Conservation (phyloP, 495 filamentous ascomycete species). For the Penicillium cinerascens region DNA sequence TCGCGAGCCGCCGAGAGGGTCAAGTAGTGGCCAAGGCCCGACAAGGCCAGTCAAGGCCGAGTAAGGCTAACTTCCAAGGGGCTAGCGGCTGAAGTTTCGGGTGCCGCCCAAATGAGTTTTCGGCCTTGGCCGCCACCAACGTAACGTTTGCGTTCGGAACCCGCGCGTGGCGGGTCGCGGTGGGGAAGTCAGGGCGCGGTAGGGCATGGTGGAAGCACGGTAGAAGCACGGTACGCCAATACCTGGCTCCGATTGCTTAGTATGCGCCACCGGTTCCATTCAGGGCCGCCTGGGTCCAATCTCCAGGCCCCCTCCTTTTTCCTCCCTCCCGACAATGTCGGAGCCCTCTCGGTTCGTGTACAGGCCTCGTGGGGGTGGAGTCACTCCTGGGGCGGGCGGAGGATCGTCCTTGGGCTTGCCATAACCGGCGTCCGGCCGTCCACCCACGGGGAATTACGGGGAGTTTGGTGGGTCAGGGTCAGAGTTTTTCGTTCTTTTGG, state of each 20-base stretch:
- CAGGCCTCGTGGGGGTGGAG: slow-evolving; percentile 9
- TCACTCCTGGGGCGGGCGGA: slow-evolving; percentile 2
- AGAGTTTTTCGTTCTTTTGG: slow-evolving; percentile 6
- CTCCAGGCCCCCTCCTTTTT: background rate
- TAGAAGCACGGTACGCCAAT: background rate
- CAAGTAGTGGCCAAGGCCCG: background rate
- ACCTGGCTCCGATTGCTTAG: slow-evolving; percentile 1
- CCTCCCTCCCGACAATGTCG: slow-evolving; percentile 4
- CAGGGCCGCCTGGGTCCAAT: background rate
- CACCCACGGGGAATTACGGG: slow-evolving; percentile 21
- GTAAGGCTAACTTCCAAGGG: background rate
- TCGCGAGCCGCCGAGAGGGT: slow-evolving; percentile 11
- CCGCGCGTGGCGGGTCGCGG: slow-evolving; percentile 7
- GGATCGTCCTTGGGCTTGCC: slow-evolving; percentile 11
- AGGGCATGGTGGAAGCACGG: too few species aligned
- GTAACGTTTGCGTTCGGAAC: slow-evolving; percentile 2
- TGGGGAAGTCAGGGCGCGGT: background rate
- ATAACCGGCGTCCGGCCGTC: slow-evolving; percentile 5
- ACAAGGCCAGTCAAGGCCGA: background rate
- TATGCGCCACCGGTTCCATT: slow-evolving; percentile 5
- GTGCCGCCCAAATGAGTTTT: background rate
- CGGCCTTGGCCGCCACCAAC: slow-evolving; percentile 13
- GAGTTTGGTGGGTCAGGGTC: slow-evolving; percentile 11
- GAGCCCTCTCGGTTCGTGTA: slow-evolving; percentile 3
- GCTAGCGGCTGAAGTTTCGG: background rate